Conservation (phyloP, 441 rosid genomes). For the Sinapis alba region DNA sequence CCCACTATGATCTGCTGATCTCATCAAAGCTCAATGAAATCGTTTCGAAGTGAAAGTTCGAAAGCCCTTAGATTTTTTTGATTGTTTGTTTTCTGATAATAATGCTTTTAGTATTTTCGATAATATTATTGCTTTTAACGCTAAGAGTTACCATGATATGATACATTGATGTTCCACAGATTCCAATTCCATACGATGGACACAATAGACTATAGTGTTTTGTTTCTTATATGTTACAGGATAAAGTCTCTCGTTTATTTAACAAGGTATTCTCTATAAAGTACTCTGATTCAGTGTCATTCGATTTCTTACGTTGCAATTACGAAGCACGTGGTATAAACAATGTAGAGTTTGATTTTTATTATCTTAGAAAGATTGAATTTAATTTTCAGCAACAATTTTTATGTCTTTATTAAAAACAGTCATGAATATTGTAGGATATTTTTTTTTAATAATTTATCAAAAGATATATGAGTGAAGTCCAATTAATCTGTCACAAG, state of each 20-base stretch:
- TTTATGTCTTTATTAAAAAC: neutral
- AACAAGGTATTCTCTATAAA: neutral
- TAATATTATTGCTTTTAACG: neutral
- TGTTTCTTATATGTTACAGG: neutral
- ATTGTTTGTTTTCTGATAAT: constrained; percentile 9
- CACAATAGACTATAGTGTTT: neutral
- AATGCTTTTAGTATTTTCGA: neutral
- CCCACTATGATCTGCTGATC: constrained; percentile 32
- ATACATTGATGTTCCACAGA: neutral
- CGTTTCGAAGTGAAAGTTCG: constrained; percentile 30
- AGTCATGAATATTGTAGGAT: no score
- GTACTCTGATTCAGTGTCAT: neutral
- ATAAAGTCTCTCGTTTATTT: neutral
- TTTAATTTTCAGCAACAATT: neutral
- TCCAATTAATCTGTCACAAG: no score
- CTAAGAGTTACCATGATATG: neutral
- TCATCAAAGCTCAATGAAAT: constrained; percentile 20
- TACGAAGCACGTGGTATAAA: neutral
- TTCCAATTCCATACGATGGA: neutral
- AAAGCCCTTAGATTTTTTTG: constrained; percentile 7
- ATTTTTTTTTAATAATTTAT: no score
- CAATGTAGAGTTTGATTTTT: neutral
- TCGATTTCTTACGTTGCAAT: neutral
- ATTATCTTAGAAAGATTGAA: neutral
- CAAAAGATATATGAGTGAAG: no score